phyloP scores from a whole-genome alignment of 768 basidiomycete species.

The Paxillus involutus region DNA sequence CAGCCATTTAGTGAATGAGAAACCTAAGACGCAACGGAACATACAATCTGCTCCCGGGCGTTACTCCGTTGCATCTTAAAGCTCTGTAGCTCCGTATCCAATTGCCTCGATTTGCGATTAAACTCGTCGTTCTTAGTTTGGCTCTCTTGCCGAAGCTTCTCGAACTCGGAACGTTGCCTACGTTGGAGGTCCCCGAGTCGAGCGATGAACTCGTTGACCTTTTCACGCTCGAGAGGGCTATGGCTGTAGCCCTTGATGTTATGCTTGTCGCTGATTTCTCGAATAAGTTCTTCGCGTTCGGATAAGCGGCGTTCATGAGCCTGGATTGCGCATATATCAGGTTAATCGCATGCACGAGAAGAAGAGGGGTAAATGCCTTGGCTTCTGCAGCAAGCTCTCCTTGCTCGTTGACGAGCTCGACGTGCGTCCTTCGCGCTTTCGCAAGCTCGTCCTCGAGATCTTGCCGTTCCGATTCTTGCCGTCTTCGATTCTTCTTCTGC shows the following conservation, averaged over 20 bases:
- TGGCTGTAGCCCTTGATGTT: slow-evolving; percentile 74
- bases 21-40: slow-evolving; percentile 12
- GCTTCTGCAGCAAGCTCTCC: slow-evolving; percentile 74
- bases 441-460: slow-evolving; percentile 62
- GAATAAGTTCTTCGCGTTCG: slow-evolving; percentile 74
- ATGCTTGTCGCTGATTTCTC: slow-evolving; percentile 64
- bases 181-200: slow-evolving; percentile 62
- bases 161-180: slow-evolving; percentile 61
- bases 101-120: slow-evolving; percentile 52
- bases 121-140: slow-evolving; percentile 63
- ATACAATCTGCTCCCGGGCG: slow-evolving; percentile 59
- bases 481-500: slow-evolving; percentile 48
- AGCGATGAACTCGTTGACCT: slow-evolving; percentile 72
- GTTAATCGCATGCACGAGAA: not conserved
- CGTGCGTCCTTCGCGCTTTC: slow-evolving; percentile 50
- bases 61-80: slow-evolving; percentile 52
- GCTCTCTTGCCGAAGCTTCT: slow-evolving; percentile 67
- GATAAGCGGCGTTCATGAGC: slow-evolving; percentile 68
- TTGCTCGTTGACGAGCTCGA: slow-evolving; percentile 55
- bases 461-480: slow-evolving; percentile 52
- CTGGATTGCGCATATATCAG: slow-evolving; percentile 35
- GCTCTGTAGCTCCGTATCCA: slow-evolving; percentile 55
- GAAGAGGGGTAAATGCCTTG: slow-evolving; percentile 43
- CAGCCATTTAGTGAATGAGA: not conserved
- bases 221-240: slow-evolving; percentile 65